A percentile compares a stretch with the other conserved stretches of the same genome.
Evolutionary conservation across 257 asterid species (phyloP).

Genomic region (Solanum paucissectum): DNA sequence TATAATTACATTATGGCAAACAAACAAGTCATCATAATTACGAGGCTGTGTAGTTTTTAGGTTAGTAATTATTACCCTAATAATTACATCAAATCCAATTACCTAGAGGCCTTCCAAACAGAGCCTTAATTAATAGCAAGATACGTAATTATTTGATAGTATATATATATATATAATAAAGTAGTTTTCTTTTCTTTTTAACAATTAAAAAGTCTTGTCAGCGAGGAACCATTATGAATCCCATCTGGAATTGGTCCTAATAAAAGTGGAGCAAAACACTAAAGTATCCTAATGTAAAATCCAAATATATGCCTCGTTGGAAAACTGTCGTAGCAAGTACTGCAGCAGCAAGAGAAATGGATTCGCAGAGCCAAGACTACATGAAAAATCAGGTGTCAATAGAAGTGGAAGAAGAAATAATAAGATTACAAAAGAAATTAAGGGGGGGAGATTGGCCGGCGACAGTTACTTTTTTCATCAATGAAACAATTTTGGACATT

Average conservation of each 20-base stretch:
- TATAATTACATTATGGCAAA: too few species aligned
- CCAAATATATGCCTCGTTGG: not conserved
- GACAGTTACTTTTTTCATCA: conserved; percentile 14
- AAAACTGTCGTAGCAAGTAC: not conserved
- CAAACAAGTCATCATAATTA: too few species aligned
- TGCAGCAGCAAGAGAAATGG: not conserved
- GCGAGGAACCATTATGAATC: not conserved
- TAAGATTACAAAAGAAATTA: not conserved
- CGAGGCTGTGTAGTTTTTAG: not conserved
- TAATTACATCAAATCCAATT: not conserved
- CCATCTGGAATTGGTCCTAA: not conserved
- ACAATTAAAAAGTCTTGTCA: not conserved
- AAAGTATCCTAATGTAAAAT: not conserved
- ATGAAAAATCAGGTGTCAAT: conserved; percentile 4
- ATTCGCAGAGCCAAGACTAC: not conserved
- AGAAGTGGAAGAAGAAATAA: not conserved
- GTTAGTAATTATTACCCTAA: not conserved
- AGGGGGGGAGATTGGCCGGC: conserved; percentile 4
- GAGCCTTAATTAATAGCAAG: not conserved
- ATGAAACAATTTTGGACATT: conserved; percentile 23
- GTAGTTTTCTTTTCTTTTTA: not conserved
- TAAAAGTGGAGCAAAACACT: not conserved
- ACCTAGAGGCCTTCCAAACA: not conserved
- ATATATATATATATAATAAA: too few species aligned
- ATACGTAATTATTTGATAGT: too few species aligned